Percentiles rank a stretch among this genome's conserved stretches.
phyloP scores from a whole-genome alignment of 176 grass and related monocot genomes.

The Carex parvula region DNA sequence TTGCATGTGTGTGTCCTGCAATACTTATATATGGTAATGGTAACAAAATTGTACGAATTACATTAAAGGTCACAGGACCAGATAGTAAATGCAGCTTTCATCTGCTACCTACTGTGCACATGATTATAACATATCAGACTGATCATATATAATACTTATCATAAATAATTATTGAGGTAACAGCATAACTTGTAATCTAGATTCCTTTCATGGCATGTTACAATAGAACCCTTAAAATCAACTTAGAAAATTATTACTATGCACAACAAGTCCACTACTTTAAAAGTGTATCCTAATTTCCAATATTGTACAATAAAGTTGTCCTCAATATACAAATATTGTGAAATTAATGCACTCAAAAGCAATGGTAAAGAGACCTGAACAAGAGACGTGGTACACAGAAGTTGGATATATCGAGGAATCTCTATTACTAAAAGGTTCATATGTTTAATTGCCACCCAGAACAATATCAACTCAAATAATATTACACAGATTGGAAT shows the following conservation, averaged over 20 bases:
- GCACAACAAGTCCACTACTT: not conserved
- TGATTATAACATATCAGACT: not conserved
- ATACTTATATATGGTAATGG: not conserved
- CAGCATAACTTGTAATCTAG: not conserved
- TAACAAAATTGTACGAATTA: constrained; percentile 4
- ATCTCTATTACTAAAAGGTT: not conserved
- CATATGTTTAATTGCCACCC: not conserved
- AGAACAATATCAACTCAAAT: not conserved
- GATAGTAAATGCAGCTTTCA: not conserved
- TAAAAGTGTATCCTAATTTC: not conserved
- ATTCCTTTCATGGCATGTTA: not conserved
- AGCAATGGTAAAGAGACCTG: not conserved
- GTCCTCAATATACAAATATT: too few species aligned
- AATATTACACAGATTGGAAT: not conserved
- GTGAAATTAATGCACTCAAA: too few species aligned
- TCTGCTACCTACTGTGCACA: not conserved
- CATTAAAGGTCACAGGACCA: not conserved
- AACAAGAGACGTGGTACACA: not conserved
- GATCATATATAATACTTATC: not conserved
- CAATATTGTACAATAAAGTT: not conserved
- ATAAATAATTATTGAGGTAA: not conserved
- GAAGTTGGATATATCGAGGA: not conserved
- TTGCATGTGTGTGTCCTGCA: not conserved
- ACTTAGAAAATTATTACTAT: not conserved
- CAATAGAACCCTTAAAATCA: not conserved